phyloP scores from a whole-genome alignment of 306 rosid species.

The barrel medic (Medicago truncatula) region MtrunA17r5.0-ANR NC_053048.1:43943501-43944000 shows the following conservation, averaged over 20 bases:
- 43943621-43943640: conserved; percentile 55
- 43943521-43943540: conserved; percentile 29
- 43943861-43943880: conserved; percentile 45
- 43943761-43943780: conserved; percentile 68
- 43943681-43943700: conserved; percentile 59
- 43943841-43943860: not conserved
- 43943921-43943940: conserved; percentile 46
- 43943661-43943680: conserved; percentile 56
- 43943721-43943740: conserved; percentile 52
- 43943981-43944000: conserved; percentile 30
- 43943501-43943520: conserved; percentile 50
- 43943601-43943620: conserved; percentile 50
- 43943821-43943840: not conserved
- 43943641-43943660: conserved; percentile 49
- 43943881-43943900: conserved; percentile 35
- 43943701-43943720: conserved; percentile 58
- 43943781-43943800: conserved; percentile 60
- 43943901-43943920: conserved; percentile 9
- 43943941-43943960: conserved; percentile 41
- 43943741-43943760: conserved; percentile 64
- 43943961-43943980: not conserved
- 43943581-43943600: conserved; percentile 58
- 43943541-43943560: conserved; percentile 35
- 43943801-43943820: conserved; percentile 43
- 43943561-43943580: conserved; percentile 48